phyloP scores from a whole-genome alignment of 495 filamentous ascomycete species.

The Lophiostoma macrostomum region DNA sequence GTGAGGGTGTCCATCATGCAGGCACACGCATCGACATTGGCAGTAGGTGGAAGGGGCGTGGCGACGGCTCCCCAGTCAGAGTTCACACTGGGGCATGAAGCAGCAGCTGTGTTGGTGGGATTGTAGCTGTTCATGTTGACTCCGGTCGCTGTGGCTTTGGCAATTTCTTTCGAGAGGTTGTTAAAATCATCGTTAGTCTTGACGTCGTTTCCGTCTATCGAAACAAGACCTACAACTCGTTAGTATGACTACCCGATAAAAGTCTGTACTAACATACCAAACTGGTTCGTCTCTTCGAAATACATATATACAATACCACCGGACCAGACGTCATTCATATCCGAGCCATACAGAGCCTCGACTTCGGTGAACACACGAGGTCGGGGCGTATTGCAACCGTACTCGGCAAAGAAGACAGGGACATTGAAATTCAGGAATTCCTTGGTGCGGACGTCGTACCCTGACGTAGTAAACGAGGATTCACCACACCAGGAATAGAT shows the following conservation, averaged over 20 bases:
- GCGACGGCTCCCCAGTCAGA: conserved; percentile 64
- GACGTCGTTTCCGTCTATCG: conserved; percentile 54
- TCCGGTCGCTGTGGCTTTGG: conserved; percentile 61
- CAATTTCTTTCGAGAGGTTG: conserved; percentile 67
- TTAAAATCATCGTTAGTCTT: conserved; percentile 70
- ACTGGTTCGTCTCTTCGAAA: conserved; percentile 87
- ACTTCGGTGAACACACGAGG: conserved; percentile 86
- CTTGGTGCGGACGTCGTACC: conserved; percentile 72
- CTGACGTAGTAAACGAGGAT: conserved; percentile 67
- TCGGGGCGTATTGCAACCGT: conserved; percentile 81
- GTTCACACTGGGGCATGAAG: conserved; percentile 65
- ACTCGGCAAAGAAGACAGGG: conserved; percentile 96
- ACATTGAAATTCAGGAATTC: conserved; percentile 86
- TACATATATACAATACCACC: conserved; percentile 98
- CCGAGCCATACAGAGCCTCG: conserved; percentile 67
- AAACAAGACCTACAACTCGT: conserved; percentile 58
- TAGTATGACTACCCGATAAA: neutral
- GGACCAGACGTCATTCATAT: conserved; percentile 85
- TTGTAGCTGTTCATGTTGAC: conserved; percentile 65
- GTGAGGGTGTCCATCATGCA: conserved; percentile 74
- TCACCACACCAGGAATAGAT: conserved; percentile 98
- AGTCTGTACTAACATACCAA: conserved; percentile 52
- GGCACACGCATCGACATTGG: conserved; percentile 67
- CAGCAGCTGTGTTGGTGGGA: conserved; percentile 71
- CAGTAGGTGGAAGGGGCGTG: conserved; percentile 71